Percentiles rank a stretch among this genome's conserved stretches.
Evolutionary conservation across 768 basidiomycete genomes (phyloP).

Genomic region (Rhizopogon salebrosus): DNA sequence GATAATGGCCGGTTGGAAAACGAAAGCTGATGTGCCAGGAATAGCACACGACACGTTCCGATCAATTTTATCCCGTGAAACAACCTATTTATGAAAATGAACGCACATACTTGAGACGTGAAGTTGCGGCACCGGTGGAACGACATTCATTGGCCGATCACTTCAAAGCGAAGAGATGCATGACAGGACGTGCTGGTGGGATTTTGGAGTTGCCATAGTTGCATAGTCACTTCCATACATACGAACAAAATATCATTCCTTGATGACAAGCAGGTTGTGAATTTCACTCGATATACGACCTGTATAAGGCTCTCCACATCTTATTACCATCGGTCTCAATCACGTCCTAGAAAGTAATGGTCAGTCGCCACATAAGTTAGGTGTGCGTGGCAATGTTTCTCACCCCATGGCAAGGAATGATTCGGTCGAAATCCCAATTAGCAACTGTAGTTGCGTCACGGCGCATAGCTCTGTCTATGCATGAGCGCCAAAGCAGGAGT

Average conservation of each 20-base stretch:
- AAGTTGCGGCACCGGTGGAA: background rate
- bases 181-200: background rate
- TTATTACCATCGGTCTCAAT: constrained; percentile 57
- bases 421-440: constrained; percentile 68
- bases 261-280: background rate
- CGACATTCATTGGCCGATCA: background rate
- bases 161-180: background rate
- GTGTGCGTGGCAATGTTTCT: constrained; percentile 9
- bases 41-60: background rate
- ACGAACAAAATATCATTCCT: background rate
- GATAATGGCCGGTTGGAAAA: too few species aligned
- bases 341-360: constrained; percentile 37
- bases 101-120: too few species aligned
- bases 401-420: constrained; percentile 70
- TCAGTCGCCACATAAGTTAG: constrained; percentile 1
- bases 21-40: background rate
- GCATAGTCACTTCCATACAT: background rate
- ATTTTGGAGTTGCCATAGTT: background rate
- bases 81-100: background rate
- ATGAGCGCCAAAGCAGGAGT: background rate
- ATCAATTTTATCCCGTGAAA: too few species aligned
- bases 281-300: constrained; percentile 18
- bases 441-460: constrained; percentile 60
- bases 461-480: constrained; percentile 43
- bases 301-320: constrained; percentile 46